Base-by-base conservation (phyloP, 1,284 basidiomycete species). In the Cryptococcus sp. region DNA sequence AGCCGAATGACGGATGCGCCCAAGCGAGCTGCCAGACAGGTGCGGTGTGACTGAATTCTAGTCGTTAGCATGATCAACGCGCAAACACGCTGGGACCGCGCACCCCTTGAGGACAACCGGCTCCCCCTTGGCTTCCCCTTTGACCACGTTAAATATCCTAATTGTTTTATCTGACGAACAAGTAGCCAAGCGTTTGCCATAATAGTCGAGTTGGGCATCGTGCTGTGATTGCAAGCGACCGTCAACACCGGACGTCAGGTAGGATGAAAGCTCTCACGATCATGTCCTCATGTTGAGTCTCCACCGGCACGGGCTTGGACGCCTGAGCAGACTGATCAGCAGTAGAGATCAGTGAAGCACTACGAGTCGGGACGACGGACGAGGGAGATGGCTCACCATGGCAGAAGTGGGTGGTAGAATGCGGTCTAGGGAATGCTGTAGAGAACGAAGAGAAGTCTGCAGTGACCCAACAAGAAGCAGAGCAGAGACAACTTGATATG, bases 21-120 rank as follows among this genome's bases (percentile, higher is more conserved):
- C 95, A 99, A n/a, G 93, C 87, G 50, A 99, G 88, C 77, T 96
- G 93, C 94, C 95, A 98, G 40, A 99, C 93, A 3, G 95, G 95
- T 17, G 94, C 93, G 15, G 93, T 92, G 79, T 98, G 96, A 52
- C 93, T 82, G 56, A 6, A 6, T 22, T 17, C 41, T 19, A 45
- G 27, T 54, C 13, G 41, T 46, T 16, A 22, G 22, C 17, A 20
- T 40, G 8, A 19, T 15, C 4, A 16, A 25, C 22, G 47, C 25
- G 44, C 15, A 39, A 16, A 53, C 3, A 55, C 56, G 49, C 39
- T 40, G 22, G 15, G 79, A 13, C 10, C 7, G 8, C 86, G 64
- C 66, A 94, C 92, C 92, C 92, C 77, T 89, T 91, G 58, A 95
- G 82, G 3, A 89, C 88, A 56, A 93, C 77, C 7, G 89, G 61